Percentiles rank a stretch among this genome's conserved stretches.
Evolutionary conservation across 306 rosid species (phyloP).

Genomic region (Sicyos baderoa): DNA sequence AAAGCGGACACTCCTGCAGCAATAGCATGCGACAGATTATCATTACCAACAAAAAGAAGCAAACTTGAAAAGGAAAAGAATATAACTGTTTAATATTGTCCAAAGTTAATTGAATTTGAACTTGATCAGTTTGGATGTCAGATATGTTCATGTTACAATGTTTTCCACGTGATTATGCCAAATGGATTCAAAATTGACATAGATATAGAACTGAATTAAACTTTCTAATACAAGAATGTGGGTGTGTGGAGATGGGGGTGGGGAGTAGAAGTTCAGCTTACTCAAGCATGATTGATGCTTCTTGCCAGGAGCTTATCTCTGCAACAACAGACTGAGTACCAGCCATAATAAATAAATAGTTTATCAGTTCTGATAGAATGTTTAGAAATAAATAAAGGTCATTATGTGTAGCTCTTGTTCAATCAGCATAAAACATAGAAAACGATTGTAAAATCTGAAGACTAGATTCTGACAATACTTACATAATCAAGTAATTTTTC

Average conservation of each 20-base stretch:
- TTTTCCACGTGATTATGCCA: not conserved
- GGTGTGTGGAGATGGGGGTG: not conserved
- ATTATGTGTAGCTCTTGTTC: not conserved
- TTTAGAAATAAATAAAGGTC: not conserved
- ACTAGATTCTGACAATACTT: not conserved
- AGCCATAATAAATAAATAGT: slow-evolving; percentile 11
- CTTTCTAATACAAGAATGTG: not conserved
- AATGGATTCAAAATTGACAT: not conserved
- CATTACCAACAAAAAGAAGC: not conserved
- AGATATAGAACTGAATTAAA: slow-evolving; percentile 4
- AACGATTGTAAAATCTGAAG: not conserved
- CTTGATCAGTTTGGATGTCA: not conserved
- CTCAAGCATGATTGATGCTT: slow-evolving; percentile 92
- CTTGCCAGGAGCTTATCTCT: slow-evolving; percentile 87
- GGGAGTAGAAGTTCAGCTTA: slow-evolving; percentile 27
- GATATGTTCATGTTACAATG: not conserved
- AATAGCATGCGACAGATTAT: slow-evolving; percentile 14
- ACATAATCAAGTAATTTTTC: not conserved
- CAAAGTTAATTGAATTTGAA: not conserved
- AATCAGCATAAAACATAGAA: not conserved
- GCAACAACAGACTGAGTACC: slow-evolving; percentile 73
- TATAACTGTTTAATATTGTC: not conserved
- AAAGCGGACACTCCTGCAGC: slow-evolving; percentile 82
- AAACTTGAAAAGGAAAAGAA: slow-evolving; percentile 9
- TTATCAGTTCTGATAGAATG: not conserved